These are phyloP conservation scores for Hirsutella minnesotensis DNA, from an alignment of 2,329 filamentous ascomycete genomes.

Conservation along the genomic window DNA sequence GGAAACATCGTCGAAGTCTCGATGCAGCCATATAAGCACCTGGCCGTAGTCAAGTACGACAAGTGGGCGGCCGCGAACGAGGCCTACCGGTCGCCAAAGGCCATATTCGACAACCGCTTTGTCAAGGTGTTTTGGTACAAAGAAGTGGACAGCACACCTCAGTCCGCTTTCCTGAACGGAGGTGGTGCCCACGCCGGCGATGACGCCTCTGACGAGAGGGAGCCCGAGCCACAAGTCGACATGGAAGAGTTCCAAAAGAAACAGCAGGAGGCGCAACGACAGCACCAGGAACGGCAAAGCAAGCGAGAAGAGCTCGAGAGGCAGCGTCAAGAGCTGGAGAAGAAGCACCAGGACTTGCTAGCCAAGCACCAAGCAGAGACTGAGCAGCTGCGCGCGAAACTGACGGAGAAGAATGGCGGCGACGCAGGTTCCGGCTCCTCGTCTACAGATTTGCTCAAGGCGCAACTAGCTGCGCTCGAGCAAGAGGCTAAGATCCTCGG, in stretches of 20 bases:
- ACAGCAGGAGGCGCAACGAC: slow-evolving; percentile 61
- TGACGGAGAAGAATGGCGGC: slow-evolving; percentile 20
- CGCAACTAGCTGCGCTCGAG: slow-evolving; percentile 60
- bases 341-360: slow-evolving; percentile 48
- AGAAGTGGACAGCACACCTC: slow-evolving; percentile 21
- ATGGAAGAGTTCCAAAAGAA: slow-evolving; percentile 55
- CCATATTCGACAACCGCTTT: slow-evolving; percentile 75
- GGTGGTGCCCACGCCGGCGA: not conserved
- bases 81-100: slow-evolving; percentile 66
- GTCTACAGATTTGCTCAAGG: slow-evolving; percentile 54
- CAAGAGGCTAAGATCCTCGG: slow-evolving; percentile 60
- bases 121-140: slow-evolving; percentile 76
- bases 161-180: too few species aligned
- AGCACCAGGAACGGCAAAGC: slow-evolving; percentile 51
- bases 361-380: slow-evolving; percentile 55
- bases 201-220: not conserved
- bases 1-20: slow-evolving; percentile 52
- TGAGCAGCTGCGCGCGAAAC: slow-evolving; percentile 48
- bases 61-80: slow-evolving; percentile 53
- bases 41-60: slow-evolving; percentile 60
- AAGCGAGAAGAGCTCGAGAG: slow-evolving; percentile 52
- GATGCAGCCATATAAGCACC: slow-evolving; percentile 52
- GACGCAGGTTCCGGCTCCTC: slow-evolving; percentile 19
- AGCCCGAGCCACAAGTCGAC: slow-evolving; percentile 46
- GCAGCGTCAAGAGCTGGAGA: slow-evolving; percentile 51